Evolutionary conservation across 2,329 filamentous ascomycete species (phyloP).

Genomic region (Lachnellula occidentalis): DNA sequence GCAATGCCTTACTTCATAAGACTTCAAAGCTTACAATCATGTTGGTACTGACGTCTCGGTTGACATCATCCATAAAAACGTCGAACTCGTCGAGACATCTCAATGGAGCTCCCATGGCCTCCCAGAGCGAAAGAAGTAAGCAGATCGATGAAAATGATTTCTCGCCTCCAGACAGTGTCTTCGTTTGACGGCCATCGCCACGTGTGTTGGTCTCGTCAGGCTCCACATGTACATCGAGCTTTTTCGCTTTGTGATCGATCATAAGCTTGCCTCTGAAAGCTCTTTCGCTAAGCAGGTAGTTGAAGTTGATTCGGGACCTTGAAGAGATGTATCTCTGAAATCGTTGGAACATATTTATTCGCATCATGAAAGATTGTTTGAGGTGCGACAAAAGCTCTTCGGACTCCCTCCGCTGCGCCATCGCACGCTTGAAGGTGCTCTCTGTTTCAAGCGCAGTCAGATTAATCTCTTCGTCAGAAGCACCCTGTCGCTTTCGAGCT

Average conservation of each 20-base stretch:
- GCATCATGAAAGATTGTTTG: conserved; percentile 58
- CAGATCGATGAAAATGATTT: conserved; percentile 98
- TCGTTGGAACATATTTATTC: conserved; percentile 68
- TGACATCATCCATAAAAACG: conserved; percentile 98
- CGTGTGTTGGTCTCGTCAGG: conserved; percentile 64
- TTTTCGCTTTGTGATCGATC: conserved; percentile 69
- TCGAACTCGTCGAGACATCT: conserved; percentile 97
- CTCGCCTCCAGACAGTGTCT: conserved; percentile 90
- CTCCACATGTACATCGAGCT: conserved; percentile 72
- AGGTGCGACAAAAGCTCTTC: conserved; percentile 38
- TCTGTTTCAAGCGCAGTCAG: conserved; percentile 38
- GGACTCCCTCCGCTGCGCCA: conserved; percentile 41
- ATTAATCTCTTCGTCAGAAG: conserved; percentile 59
- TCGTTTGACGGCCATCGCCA: conserved; percentile 72
- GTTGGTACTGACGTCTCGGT: conserved; percentile 85
- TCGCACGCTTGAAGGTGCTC: conserved; percentile 37
- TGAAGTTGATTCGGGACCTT: conserved; percentile 81
- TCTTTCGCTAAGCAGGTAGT: conserved; percentile 81
- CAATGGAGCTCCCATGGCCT: conserved; percentile 94
- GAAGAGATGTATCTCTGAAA: conserved; percentile 84
- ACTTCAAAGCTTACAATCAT: conserved; percentile 66
- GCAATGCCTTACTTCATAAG: conserved; percentile 9
- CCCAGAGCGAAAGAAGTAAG: conserved; percentile 87
- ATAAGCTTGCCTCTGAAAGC: conserved; percentile 78
- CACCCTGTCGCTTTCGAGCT: conserved; percentile 54